phyloP scores from a whole-genome alignment of 1,284 basidiomycete genomes.

The Uromyces viciae-fabae region DNA sequence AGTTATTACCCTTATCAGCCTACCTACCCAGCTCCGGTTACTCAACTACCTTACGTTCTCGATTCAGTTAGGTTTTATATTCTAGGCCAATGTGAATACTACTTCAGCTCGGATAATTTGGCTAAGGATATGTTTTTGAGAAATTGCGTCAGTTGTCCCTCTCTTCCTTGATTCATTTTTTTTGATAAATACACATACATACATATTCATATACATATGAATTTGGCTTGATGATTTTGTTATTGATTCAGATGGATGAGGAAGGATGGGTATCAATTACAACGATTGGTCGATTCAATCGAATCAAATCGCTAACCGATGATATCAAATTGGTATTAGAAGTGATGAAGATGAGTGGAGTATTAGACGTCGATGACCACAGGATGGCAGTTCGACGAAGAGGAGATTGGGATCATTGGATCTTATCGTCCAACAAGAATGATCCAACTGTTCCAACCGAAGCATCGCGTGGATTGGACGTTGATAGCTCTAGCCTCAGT shows the following conservation, averaged over 20 bases:
- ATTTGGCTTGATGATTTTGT: neutral
- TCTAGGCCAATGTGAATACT: conserved; percentile 33
- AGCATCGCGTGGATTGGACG: neutral
- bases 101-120: conserved; percentile 19
- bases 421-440: neutral
- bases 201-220: no score
- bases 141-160: neutral
- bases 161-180: neutral
- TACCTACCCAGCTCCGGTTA: neutral
- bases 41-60: neutral
- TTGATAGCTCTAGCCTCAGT: neutral
- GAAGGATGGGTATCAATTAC: conserved; percentile 79
- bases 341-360: conserved; percentile 65
- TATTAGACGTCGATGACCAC: conserved; percentile 69
- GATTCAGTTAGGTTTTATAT: conserved; percentile 19
- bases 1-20: no score
- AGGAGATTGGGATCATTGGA: conserved; percentile 22
- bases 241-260: conserved; percentile 71
- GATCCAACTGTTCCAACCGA: no score
- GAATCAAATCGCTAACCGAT: conserved; percentile 67
- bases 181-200: neutral
- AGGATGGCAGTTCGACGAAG: conserved; percentile 49
- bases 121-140: conserved; percentile 18
- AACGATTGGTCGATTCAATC: conserved; percentile 79
- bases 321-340: conserved; percentile 68